phyloP scores from a whole-genome alignment of 371 early-diverging fungal genomes.

The Zychaea mexicana region DNA sequence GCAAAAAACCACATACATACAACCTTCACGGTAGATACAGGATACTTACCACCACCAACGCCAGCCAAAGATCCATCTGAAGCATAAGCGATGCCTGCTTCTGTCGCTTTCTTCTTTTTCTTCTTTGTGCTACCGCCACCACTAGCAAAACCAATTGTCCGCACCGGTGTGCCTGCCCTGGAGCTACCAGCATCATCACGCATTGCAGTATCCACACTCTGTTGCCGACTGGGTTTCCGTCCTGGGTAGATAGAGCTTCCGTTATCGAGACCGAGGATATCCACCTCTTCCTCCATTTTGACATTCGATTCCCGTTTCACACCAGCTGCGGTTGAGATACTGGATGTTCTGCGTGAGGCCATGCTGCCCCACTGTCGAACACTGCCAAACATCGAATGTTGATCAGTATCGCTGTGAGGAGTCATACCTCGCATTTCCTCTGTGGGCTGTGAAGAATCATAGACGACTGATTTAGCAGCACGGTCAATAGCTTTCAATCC shows the following conservation, averaged over 20 bases:
- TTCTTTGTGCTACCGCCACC: constrained; percentile 37
- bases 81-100: constrained; percentile 44
- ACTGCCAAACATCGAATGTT: constrained; percentile 16
- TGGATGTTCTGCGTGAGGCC: constrained; percentile 4
- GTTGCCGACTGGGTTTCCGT: constrained; percentile 26
- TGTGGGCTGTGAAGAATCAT: constrained; percentile 27
- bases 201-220: not conserved
- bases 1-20: no score
- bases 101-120: constrained; percentile 50
- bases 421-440: not conserved
- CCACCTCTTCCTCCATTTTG: constrained; percentile 52
- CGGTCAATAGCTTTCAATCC: constrained; percentile 63
- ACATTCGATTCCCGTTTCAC: constrained; percentile 12
- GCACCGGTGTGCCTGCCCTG: constrained; percentile 31
- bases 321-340: constrained; percentile 3
- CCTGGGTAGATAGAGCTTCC: constrained; percentile 16
- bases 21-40: not conserved
- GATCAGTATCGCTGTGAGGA: constrained; percentile 7
- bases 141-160: constrained; percentile 1
- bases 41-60: constrained; percentile 41
- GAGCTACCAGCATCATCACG: constrained; percentile 30
- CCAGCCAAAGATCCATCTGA: constrained; percentile 48
- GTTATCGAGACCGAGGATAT: constrained; percentile 51
- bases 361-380: not conserved
- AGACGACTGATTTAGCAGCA: constrained; percentile 53